Percentiles rank a stretch among this genome's conserved stretches.
These are phyloP conservation scores for Cnidoscolus chayamansa DNA, from an alignment of 441 rosid species.

Conservation along the genomic window DNA sequence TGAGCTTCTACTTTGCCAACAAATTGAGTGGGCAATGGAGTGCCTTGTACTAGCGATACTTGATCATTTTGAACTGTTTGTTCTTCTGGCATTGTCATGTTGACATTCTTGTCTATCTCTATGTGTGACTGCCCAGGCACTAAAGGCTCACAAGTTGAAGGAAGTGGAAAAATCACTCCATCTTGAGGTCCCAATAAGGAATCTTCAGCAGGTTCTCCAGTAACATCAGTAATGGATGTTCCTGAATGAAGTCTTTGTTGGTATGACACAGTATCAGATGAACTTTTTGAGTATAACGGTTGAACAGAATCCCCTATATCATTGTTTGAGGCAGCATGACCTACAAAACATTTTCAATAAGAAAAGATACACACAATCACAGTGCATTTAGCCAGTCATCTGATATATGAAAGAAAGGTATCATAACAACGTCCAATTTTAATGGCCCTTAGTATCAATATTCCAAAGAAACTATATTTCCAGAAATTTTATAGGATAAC, in stretches of 20 bases:
- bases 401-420: background rate
- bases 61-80: background rate
- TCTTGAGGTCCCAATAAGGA: background rate
- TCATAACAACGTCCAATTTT: background rate
- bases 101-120: background rate
- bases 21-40: background rate
- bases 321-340: background rate
- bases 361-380: background rate
- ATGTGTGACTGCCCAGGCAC: constrained; percentile 4
- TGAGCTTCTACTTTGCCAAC: background rate
- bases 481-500: background rate
- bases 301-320: background rate
- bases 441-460: background rate
- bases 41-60: constrained; percentile 3
- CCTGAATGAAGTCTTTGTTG: background rate
- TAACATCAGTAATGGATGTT: background rate
- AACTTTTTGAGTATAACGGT: background rate
- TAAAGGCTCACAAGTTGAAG: constrained; percentile 3
- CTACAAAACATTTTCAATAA: background rate
- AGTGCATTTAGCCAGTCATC: background rate
- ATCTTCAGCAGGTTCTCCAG: constrained; percentile 7
- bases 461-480: background rate
- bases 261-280: background rate
- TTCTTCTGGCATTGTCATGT: background rate
- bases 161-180: background rate